Evolutionary conservation across 1,284 basidiomycete genomes (phyloP).

Genomic region (Ustilago loliicola): DNA sequence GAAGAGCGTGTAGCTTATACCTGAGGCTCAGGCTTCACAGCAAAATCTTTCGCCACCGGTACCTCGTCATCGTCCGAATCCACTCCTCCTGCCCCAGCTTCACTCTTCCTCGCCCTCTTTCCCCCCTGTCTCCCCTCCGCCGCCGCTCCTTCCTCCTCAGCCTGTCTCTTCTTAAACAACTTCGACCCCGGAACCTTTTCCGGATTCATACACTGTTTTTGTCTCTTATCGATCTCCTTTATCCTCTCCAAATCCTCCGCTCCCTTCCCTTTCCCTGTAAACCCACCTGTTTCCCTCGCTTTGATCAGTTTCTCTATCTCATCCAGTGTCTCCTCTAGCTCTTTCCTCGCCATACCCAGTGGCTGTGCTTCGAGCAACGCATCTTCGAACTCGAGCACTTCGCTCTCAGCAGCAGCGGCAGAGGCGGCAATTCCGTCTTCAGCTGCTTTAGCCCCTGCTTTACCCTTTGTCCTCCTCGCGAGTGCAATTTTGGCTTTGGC

Average conservation of each 20-base stretch:
- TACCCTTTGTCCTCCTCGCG: slow-evolving; percentile 27
- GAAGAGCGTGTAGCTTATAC: slow-evolving; percentile 5
- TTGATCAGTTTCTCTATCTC: slow-evolving; percentile 36
- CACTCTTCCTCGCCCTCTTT: slow-evolving; percentile 20
- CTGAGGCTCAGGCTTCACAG: slow-evolving; percentile 25
- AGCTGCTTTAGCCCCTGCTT: slow-evolving; percentile 38
- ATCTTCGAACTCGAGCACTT: slow-evolving; percentile 38
- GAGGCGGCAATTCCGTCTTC: slow-evolving; percentile 35
- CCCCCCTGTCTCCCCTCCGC: neutral
- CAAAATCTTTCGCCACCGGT: slow-evolving; percentile 18
- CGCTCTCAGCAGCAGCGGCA: neutral
- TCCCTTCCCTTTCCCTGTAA: slow-evolving; percentile 33
- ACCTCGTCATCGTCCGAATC: slow-evolving; percentile 46
- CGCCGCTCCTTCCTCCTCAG: slow-evolving; percentile 10
- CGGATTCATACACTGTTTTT: slow-evolving; percentile 46
- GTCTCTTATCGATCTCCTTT: slow-evolving; percentile 53
- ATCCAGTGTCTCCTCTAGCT: slow-evolving; percentile 79
- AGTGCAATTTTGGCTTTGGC: slow-evolving; percentile 30
- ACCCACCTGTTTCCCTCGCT: slow-evolving; percentile 25
- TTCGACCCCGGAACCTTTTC: slow-evolving; percentile 25
- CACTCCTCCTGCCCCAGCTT: neutral
- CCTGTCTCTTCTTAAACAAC: slow-evolving; percentile 22
- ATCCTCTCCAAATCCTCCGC: slow-evolving; percentile 50
- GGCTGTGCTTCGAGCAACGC: slow-evolving; percentile 30
- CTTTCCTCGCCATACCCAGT: slow-evolving; percentile 73